Evolutionary conservation across 202 grass and related monocot genomes (phyloP), one percentile per base, ranked within the genome.

Genomic region (Digitaria exilis): DNA sequence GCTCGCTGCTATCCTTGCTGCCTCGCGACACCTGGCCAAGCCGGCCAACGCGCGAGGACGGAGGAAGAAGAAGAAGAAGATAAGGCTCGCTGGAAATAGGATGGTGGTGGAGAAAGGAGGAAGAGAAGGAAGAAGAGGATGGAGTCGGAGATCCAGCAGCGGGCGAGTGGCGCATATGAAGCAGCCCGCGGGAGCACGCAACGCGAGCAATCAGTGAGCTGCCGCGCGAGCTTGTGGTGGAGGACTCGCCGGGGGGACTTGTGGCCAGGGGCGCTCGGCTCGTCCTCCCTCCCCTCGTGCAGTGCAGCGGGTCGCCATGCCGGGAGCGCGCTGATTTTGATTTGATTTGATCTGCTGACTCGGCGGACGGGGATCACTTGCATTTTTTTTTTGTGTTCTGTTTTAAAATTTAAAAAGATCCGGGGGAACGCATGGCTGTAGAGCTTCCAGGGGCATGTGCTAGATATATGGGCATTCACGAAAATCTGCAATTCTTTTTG

Each of bases 131-230:
- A 51, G 48, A 51, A 51, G 48, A 55, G 19, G 68, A 15, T 0
- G 41, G 4, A 9, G 32, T 4, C 11, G 8, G 43, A 69, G 79
- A 86, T 86, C 73, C 66, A 50, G 39, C 66, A 7, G 45, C 24
- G 19, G 69, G 61, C 65, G 83, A 64, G 88, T 87, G 88, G 84
- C 9, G 60, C 74, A 90, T 90, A 90, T 86, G 6, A 86, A 90
- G 48, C 58, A 58, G 79, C 21, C 0, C 4, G 59, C 29, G 1
- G 30, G 48, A 65, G 83, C 78, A 85, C 82, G 82, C 71, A 70
- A 81, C 82, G 29, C 17, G 56, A 13, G 22, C 82, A 66, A 77
- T 78, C 72, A 86, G 50, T 66, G 81, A 45, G 39, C 10, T 9
- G 22, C 30, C 54, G 73, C 9, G 87, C 6, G 63, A 89, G 73